Percentiles rank a stretch among this genome's conserved stretches.
Conservation (phyloP, 2,329 filamentous ascomycete species). For the Neophaeococcomyces aloes region DNA sequence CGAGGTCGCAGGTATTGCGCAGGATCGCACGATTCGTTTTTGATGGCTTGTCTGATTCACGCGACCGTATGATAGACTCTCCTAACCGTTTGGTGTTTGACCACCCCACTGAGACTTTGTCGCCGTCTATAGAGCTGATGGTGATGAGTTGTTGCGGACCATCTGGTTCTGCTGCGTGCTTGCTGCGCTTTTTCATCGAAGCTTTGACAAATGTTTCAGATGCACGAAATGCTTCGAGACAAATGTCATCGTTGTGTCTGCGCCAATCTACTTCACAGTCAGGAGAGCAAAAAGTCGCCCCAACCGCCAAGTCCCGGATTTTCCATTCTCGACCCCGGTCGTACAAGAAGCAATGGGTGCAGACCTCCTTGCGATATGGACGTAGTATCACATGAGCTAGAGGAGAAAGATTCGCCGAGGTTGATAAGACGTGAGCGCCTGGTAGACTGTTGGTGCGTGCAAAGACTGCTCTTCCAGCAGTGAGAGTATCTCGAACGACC, state of each 20-base stretch:
- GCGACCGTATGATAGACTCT: background rate
- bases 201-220: slow-evolving; percentile 5
- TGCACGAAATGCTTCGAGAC: slow-evolving; percentile 2
- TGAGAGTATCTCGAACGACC: background rate
- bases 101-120: background rate
- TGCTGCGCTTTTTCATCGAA: background rate
- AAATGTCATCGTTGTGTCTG: background rate
- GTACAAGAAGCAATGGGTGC: slow-evolving; percentile 14
- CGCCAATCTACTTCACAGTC: slow-evolving; percentile 9
- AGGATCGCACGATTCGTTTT: background rate
- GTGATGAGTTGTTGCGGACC: background rate
- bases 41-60: background rate
- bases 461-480: slow-evolving; percentile 7
- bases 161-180: background rate
- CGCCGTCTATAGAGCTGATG: background rate
- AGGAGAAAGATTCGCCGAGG: slow-evolving; percentile 4
- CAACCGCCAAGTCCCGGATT: slow-evolving; percentile 4
- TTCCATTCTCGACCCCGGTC: slow-evolving; percentile 14
- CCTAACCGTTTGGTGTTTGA: background rate
- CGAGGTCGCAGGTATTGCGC: background rate
- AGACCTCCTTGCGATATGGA: slow-evolving; percentile 13
- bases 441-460: background rate
- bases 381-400: slow-evolving; percentile 10
- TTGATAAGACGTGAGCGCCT: slow-evolving; percentile 8
- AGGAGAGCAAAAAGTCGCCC: slow-evolving; percentile 10